These are phyloP conservation scores for Penicillium silybi DNA, from an alignment of 495 filamentous ascomycete genomes.

Conservation along the genomic window DNA sequence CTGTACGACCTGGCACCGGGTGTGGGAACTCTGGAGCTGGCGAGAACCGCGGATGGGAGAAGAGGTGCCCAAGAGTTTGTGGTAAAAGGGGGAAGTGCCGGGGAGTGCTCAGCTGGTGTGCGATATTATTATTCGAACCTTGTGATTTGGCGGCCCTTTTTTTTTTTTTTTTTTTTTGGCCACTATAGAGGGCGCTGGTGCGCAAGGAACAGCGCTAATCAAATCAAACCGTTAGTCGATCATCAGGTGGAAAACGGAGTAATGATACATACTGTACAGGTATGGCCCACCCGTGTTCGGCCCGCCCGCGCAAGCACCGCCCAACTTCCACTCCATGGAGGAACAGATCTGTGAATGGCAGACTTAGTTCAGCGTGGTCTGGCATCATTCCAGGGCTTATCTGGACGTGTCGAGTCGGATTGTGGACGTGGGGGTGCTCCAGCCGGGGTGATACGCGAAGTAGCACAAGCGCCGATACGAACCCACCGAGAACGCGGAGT, in stretches of 20 bases:
- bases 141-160: slow-evolving; percentile 17
- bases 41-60: not conserved
- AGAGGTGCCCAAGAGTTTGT: not conserved
- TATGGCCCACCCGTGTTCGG: slow-evolving; percentile 6
- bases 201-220: slow-evolving; percentile 20
- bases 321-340: not conserved
- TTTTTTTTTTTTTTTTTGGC: slow-evolving; percentile 25
- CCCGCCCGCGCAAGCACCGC: not conserved
- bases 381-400: not conserved
- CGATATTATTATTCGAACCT: slow-evolving; percentile 16
- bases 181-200: slow-evolving; percentile 17
- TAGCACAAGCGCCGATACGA: not conserved
- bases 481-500: not conserved
- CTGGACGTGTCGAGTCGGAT: not conserved
- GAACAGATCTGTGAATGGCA: not conserved
- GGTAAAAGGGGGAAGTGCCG: slow-evolving; percentile 11
- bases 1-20: not conserved
- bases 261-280: slow-evolving; percentile 12
- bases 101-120: slow-evolving; percentile 5
- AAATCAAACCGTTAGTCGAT: slow-evolving; percentile 18
- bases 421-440: not conserved
- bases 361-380: not conserved
- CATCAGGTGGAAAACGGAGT: slow-evolving; percentile 10
- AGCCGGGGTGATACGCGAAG: not conserved
- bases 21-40: not conserved